phyloP scores from a whole-genome alignment of 495 filamentous ascomycete species.

The Trichoderma parareesei region DNA sequence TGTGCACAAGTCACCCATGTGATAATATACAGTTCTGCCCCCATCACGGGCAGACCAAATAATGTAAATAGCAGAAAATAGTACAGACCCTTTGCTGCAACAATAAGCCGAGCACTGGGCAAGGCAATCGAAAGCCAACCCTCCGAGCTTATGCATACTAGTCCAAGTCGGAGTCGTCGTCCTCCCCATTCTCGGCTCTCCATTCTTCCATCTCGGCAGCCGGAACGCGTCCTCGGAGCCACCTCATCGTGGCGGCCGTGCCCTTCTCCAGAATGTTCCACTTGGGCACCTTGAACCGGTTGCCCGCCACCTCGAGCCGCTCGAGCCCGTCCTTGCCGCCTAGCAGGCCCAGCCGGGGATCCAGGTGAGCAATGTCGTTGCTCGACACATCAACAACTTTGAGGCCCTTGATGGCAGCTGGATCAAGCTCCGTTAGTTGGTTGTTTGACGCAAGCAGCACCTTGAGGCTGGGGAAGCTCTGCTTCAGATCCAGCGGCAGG shows the following conservation, averaged over 20 bases:
- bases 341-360: conserved; percentile 69
- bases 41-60: background rate
- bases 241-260: conserved; percentile 77
- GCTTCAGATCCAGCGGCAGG: conserved; percentile 47
- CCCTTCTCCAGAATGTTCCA: conserved; percentile 81
- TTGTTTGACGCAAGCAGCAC: conserved; percentile 71
- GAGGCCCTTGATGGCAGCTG: conserved; percentile 66
- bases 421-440: conserved; percentile 58
- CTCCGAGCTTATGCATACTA: conserved; percentile 16
- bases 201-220: conserved; percentile 50
- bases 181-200: conserved; percentile 30
- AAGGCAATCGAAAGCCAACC: conserved; percentile 13
- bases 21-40: background rate
- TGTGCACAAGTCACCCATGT: background rate
- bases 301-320: conserved; percentile 61
- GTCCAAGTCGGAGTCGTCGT: conserved; percentile 26
- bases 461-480: conserved; percentile 56
- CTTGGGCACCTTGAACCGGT: conserved; percentile 77
- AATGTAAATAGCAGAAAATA: conserved; percentile 1
- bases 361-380: conserved; percentile 71
- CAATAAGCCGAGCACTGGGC: background rate
- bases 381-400: conserved; percentile 68
- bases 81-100: background rate
- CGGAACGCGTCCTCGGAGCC: conserved; percentile 71
- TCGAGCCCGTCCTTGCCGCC: conserved; percentile 48